Evolutionary conservation across 106 monocot species (phyloP), one percentile per base, ranked within the genome.

Genomic region (Apostasia ramifera): DNA sequence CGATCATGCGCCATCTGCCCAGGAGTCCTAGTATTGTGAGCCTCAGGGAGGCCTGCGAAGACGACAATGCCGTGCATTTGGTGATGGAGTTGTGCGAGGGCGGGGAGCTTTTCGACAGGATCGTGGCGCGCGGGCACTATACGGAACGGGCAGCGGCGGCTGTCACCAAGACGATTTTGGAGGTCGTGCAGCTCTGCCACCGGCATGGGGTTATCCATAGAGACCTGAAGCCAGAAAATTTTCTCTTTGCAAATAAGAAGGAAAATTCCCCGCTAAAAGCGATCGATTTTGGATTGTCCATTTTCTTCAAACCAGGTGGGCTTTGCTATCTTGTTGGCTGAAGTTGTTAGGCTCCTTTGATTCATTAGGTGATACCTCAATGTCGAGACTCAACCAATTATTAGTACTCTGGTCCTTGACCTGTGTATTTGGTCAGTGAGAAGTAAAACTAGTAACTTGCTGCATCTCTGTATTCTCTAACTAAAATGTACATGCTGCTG

Each of bases 21-120:
- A 69, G 61, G 59, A 80, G 56, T 71, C 55, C 87, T 26, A 92
- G 81, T 71, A 90, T 99, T 26, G 93, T 99, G 53, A 79, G 44
- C 41, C 72, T 99, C 63, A 71, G 77, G 74, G 93, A 99, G 74
- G 93, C 93, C n/a, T 90, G 87, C 40, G 98, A 99, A 81, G 98
- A 99, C 66, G 93, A 90, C 44, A 76, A 80, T 40, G 98, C 93
- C 53, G 98, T 99, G 59, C 98, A 99, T 67, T 76, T 99, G 45
- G 93, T 99, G 15, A 99, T 99, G 98, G 98, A 99, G 88, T 70
- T 99, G 4, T 99, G 98, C 67, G 90, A 99, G 71, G 98, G 98
- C 1, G 98, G 98, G 12, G 98, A 99, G 80, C 80, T 99, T 48
- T 99, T 99, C 54, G 98, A 99, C 59, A 78, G 98, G 74, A 99